Evolutionary conservation across 2,329 filamentous ascomycete genomes (phyloP).

Genomic region (Keithomyces neogunnii): DNA sequence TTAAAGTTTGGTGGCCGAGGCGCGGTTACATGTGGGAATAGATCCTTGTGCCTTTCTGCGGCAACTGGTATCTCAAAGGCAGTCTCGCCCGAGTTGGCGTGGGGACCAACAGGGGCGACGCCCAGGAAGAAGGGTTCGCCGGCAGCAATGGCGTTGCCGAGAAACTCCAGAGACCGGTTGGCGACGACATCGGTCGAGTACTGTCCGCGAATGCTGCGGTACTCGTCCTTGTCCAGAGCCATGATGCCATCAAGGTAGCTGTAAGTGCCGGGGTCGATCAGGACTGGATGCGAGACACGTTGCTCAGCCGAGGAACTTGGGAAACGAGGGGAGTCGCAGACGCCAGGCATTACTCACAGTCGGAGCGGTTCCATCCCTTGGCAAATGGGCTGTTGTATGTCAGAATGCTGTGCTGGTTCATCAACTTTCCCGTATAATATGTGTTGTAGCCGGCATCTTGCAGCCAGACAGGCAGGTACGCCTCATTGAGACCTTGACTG

Average conservation of each 20-base stretch:
- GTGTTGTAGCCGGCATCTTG: constrained; percentile 60
- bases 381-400: constrained; percentile 54
- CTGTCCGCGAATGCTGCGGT: constrained; percentile 23
- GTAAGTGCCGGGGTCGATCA: constrained; percentile 28
- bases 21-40: constrained; percentile 51
- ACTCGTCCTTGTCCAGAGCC: constrained; percentile 16
- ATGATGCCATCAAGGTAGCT: constrained; percentile 39
- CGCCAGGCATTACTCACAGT: constrained; percentile 5
- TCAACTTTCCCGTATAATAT: constrained; percentile 66
- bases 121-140: constrained; percentile 58
- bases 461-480: constrained; percentile 65
- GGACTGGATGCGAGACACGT: constrained; percentile 14
- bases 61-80: constrained; percentile 44
- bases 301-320: not conserved
- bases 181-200: constrained; percentile 49
- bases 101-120: constrained; percentile 58
- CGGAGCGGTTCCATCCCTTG: constrained; percentile 49
- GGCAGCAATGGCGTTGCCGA: constrained; percentile 48
- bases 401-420: constrained; percentile 52
- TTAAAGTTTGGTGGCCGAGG: constrained; percentile 61
- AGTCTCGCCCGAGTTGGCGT: constrained; percentile 37
- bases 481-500: constrained; percentile 53
- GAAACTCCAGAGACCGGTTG: constrained; percentile 47
- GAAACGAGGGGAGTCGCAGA: too few relatives aligned
- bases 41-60: constrained; percentile 49